Conservation (phyloP, 306 rosid species). For the Nissolia schottii region DNA sequence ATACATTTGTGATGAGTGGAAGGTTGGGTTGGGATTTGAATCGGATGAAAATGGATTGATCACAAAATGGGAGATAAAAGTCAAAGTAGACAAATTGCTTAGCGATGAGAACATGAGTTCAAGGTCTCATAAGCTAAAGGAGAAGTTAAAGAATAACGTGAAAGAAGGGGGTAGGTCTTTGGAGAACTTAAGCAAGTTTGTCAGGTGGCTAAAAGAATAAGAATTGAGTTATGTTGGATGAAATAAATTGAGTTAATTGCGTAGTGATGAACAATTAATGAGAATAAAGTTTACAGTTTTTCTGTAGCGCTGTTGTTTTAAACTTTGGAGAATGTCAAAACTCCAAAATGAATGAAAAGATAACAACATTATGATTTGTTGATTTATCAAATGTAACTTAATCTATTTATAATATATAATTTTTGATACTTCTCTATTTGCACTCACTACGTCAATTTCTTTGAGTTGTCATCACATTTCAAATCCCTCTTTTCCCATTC, state of each 20-base stretch:
- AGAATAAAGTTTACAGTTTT: not conserved
- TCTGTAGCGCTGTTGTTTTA: too few species aligned
- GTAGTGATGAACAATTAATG: slow-evolving; percentile 20
- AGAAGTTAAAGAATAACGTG: not conserved
- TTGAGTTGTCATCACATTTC: too few species aligned
- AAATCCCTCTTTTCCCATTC: too few species aligned
- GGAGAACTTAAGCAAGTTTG: slow-evolving; percentile 14
- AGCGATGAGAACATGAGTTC: not conserved
- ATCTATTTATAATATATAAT: too few species aligned
- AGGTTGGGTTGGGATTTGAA: slow-evolving; percentile 17
- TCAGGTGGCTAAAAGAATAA: slow-evolving; percentile 28
- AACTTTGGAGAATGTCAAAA: too few species aligned
- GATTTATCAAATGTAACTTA: too few species aligned
- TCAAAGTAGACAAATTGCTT: slow-evolving; percentile 25
- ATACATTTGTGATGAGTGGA: slow-evolving; percentile 37
- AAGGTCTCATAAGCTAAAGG: slow-evolving; percentile 3
- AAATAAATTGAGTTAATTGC: slow-evolving; percentile 15
- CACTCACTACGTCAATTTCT: too few species aligned
- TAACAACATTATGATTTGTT: too few species aligned
- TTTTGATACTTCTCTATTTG: too few species aligned
- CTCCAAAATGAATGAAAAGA: too few species aligned
- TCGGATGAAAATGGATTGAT: slow-evolving; percentile 20
- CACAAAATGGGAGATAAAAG: slow-evolving; percentile 10
- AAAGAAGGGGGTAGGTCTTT: slow-evolving; percentile 22
- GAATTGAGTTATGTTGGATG: not conserved